These are phyloP conservation scores for Echium plantagineum DNA, from an alignment of 257 asterid species.

Conservation along the genomic window DNA sequence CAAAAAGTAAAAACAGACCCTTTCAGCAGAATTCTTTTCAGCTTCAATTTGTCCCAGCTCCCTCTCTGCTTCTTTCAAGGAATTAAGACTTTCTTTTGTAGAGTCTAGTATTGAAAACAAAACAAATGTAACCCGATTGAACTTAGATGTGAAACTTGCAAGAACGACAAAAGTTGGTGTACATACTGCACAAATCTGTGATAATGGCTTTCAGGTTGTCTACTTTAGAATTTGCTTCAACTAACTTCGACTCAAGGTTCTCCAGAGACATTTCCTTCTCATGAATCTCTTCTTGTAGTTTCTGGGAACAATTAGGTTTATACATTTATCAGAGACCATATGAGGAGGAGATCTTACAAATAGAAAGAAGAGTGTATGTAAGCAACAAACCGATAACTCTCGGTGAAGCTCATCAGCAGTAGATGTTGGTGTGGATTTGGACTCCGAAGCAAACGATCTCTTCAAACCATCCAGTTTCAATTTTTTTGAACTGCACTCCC, in stretches of 20 bases:
- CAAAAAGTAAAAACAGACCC: constrained; percentile 28
- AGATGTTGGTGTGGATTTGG: constrained; percentile 39
- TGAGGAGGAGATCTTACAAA: constrained; percentile 4
- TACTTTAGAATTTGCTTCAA: constrained; percentile 48
- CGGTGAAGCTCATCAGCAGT: constrained; percentile 56
- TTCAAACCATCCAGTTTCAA: constrained; percentile 47
- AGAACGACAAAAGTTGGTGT: constrained; percentile 9
- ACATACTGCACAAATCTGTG: constrained; percentile 57
- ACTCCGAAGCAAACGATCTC: constrained; percentile 41
- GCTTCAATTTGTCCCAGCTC: constrained; percentile 44
- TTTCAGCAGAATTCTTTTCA: constrained; percentile 36
- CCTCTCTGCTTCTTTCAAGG: constrained; percentile 55
- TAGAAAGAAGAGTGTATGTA: constrained; percentile 5
- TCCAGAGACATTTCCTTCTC: constrained; percentile 39
- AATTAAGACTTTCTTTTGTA: constrained; percentile 53
- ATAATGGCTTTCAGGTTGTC: constrained; percentile 32
- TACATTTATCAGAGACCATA: neutral
- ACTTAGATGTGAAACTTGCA: constrained; percentile 9
- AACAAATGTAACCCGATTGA: constrained; percentile 10
- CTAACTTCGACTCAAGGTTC: constrained; percentile 36
- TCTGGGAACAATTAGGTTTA: constrained; percentile 26
- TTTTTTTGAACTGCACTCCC: constrained; percentile 41
- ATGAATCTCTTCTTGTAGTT: constrained; percentile 36
- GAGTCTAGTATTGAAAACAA: constrained; percentile 39
- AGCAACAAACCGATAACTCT: constrained; percentile 57